Percentiles rank a stretch among this genome's conserved stretches.
Evolutionary conservation across 2,329 filamentous ascomycete genomes (phyloP).

Genomic region (Fusarium tuaranense): DNA sequence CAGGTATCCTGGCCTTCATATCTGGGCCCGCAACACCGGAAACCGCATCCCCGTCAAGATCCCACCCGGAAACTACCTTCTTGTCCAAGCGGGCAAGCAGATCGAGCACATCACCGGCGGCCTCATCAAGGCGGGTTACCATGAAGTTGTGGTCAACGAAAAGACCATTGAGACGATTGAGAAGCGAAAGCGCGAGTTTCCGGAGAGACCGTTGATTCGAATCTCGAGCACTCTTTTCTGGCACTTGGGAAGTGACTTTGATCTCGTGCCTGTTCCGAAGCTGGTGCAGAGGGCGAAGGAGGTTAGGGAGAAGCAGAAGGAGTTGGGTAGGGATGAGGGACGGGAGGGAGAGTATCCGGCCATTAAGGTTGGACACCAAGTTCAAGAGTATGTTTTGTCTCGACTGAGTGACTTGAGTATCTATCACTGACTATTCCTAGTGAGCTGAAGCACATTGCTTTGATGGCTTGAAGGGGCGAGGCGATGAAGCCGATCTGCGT

Average conservation of each 20-base stretch:
- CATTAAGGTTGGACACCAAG: constrained; percentile 71
- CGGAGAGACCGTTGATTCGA: constrained; percentile 64
- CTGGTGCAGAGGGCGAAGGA: constrained; percentile 58
- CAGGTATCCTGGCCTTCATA: constrained; percentile 70
- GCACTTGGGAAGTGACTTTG: constrained; percentile 68
- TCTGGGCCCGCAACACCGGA: constrained; percentile 74
- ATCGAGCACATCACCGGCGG: constrained; percentile 71
- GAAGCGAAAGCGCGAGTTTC: constrained; percentile 53
- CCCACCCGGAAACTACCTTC: constrained; percentile 66
- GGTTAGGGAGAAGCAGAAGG: constrained; percentile 60
- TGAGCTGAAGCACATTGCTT: constrained; percentile 65
- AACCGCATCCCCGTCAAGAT: constrained; percentile 69
- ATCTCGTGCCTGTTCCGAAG: constrained; percentile 63
- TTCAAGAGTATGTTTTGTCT: constrained; percentile 60
- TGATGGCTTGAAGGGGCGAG: constrained; percentile 55
- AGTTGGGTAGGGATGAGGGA: constrained; percentile 66
- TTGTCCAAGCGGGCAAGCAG: constrained; percentile 73
- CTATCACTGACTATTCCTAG: constrained; percentile 43
- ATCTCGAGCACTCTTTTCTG: constrained; percentile 73
- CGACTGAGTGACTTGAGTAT: neutral
- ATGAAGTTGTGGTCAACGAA: constrained; percentile 71
- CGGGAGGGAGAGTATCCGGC: constrained; percentile 59
- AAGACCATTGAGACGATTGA: constrained; percentile 62
- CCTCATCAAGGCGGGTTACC: constrained; percentile 70
- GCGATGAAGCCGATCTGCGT: too few relatives aligned